Percentiles rank a stretch among this genome's conserved stretches.
Evolutionary conservation across 73 alveolate genomes (phyloP).

Genomic region (Paramecium octaurelia): DNA sequence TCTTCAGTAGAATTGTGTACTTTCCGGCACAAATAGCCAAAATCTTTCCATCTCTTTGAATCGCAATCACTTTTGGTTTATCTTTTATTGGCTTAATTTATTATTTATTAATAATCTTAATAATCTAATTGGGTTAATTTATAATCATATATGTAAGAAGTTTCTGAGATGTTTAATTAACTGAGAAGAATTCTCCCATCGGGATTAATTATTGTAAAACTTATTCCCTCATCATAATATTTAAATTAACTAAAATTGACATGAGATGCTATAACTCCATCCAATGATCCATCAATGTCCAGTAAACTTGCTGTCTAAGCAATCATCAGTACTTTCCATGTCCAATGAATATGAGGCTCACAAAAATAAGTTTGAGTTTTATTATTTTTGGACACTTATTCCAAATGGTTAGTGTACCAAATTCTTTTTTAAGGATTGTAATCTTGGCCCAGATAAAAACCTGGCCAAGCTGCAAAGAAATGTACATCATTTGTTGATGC

Average conservation of each 20-base stretch:
- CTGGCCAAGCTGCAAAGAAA: slow-evolving; percentile 14
- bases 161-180: not conserved
- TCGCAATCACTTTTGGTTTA: not conserved
- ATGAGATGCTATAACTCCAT: slow-evolving; percentile 14
- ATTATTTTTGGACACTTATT: not conserved
- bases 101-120: not conserved
- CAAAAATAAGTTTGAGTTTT: not conserved
- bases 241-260: not conserved
- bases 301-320: not conserved
- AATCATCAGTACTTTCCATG: not conserved
- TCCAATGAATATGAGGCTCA: slow-evolving; percentile 13
- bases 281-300: not conserved
- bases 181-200: not conserved
- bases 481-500: not conserved
- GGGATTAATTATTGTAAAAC: not conserved
- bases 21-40: not conserved
- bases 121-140: not conserved
- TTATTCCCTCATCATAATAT: not conserved
- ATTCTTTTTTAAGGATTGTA: not conserved
- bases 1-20: not conserved
- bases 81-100: not conserved
- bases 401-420: not conserved
- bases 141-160: not conserved
- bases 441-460: not conserved
- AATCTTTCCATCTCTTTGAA: not conserved